Evolutionary conservation across 1,284 basidiomycete genomes (phyloP).

Genomic region (Ustilago loliicola): DNA sequence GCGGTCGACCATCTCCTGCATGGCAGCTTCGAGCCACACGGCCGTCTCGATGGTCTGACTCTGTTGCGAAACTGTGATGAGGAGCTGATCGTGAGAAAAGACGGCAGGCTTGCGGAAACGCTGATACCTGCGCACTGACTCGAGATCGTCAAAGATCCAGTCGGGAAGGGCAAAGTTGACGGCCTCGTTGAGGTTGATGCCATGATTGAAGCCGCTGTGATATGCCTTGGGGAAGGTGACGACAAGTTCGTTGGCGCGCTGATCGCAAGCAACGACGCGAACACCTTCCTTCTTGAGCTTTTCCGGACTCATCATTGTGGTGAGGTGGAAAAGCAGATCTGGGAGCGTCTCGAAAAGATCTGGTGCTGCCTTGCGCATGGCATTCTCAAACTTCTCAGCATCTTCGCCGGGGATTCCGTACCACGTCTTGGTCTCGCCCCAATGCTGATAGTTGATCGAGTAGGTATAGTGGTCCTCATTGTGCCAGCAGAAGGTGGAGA

Average conservation of each 20-base stretch:
- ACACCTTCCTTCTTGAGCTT: conserved; percentile 88
- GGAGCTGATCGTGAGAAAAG: conserved; percentile 96
- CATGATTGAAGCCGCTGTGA: conserved; percentile 98
- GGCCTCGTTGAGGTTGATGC: conserved; percentile 98
- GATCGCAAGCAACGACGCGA: conserved; percentile 93
- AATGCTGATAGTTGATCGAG: conserved; percentile 80
- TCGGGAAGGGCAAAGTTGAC: conserved; percentile 98
- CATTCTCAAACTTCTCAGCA: conserved; percentile 94
- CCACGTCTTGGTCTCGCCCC: conserved; percentile 99
- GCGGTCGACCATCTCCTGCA: conserved; percentile 88
- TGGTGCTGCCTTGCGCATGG: conserved; percentile 93
- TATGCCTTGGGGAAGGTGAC: conserved; percentile 99
- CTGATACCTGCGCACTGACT: conserved; percentile 87
- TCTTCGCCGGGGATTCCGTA: conserved; percentile 96
- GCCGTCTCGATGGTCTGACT: conserved; percentile 93
- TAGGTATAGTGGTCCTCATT: conserved; percentile 99
- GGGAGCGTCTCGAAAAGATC: conserved; percentile 99
- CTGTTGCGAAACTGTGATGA: conserved; percentile 94
- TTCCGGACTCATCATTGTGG: conserved; percentile 97
- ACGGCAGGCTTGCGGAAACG: conserved; percentile 92
- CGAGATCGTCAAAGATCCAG: conserved; percentile 88
- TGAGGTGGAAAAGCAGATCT: conserved; percentile 94
- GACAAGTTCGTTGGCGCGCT: conserved; percentile 92
- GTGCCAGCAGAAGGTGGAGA: conserved; percentile 99
- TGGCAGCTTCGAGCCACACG: conserved; percentile 80